phyloP scores from a whole-genome alignment of 202 grass and related monocot species.

The Panicum virgatum region DNA sequence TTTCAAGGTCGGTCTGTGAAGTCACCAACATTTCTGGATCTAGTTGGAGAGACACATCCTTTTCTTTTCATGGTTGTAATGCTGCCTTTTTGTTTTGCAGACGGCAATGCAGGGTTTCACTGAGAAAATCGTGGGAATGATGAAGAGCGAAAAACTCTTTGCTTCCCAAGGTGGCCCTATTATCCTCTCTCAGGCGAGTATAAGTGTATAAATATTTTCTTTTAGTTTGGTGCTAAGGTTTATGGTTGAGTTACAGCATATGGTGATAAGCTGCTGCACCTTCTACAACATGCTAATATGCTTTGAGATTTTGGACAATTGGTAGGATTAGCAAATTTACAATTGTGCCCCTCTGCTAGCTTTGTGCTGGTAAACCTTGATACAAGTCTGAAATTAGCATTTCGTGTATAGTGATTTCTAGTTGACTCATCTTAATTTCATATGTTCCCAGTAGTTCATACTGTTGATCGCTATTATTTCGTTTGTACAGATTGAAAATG shows the following conservation, averaged over 20 bases:
- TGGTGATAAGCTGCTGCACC: background rate
- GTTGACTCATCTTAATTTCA: background rate
- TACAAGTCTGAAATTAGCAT: conserved; percentile 6
- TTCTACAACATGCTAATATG: background rate
- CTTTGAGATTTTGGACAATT: background rate
- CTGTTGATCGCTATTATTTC: too few relatives aligned
- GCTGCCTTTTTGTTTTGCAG: conserved; percentile 48
- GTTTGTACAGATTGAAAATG: conserved; percentile 87
- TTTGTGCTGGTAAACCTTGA: conserved; percentile 2
- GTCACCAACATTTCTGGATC: conserved; percentile 36
- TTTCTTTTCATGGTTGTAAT: conserved; percentile 2
- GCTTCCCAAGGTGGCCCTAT: conserved; percentile 96
- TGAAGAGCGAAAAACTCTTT: conserved; percentile 94
- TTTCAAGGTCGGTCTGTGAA: conserved; percentile 81
- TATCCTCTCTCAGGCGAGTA: conserved; percentile 95
- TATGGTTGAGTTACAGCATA: background rate
- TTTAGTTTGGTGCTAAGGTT: background rate
- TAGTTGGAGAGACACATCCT: conserved; percentile 7
- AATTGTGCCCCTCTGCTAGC: background rate
- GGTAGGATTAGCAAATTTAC: background rate
- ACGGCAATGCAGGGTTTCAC: conserved; percentile 94
- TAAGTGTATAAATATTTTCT: conserved; percentile 30
- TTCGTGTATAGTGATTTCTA: background rate
- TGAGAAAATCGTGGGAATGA: conserved; percentile 88
- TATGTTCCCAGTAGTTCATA: too few relatives aligned